These are phyloP conservation scores for Scheffersomyces ergatensis DNA, from an alignment of 805 yeast species.

Conservation along the genomic window DNA sequence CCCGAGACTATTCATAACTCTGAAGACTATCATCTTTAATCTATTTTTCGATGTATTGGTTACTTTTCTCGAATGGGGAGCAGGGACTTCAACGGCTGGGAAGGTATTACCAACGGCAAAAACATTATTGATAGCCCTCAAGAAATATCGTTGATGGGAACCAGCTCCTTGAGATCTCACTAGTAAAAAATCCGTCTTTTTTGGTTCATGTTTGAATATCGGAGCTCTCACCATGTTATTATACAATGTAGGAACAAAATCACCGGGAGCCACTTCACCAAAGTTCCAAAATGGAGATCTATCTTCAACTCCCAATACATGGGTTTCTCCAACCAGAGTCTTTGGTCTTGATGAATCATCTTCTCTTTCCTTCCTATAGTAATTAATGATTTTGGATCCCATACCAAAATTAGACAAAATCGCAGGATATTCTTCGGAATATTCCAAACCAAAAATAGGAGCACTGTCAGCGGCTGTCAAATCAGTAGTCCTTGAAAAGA, in stretches of 20 bases:
- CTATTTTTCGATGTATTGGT: constrained; percentile 90
- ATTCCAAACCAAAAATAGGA: constrained; percentile 75
- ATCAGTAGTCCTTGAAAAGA: constrained; percentile 70
- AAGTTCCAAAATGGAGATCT: constrained; percentile 98
- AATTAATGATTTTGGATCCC: constrained; percentile 92
- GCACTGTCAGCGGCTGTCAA: constrained; percentile 83
- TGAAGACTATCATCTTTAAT: constrained; percentile 87
- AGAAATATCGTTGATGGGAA: constrained; percentile 62
- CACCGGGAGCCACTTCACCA: constrained; percentile 94
- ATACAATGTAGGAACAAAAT: constrained; percentile 88
- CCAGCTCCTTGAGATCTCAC: constrained; percentile 81
- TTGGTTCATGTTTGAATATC: constrained; percentile 78
- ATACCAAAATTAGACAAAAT: constrained; percentile 88
- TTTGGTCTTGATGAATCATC: constrained; percentile 88
- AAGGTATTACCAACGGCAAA: constrained; percentile 90
- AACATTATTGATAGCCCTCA: constrained; percentile 66
- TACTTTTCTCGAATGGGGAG: constrained; percentile 95
- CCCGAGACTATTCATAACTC: constrained; percentile 76
- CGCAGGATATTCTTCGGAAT: constrained; percentile 84
- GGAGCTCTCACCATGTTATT: constrained; percentile 93
- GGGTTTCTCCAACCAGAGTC: constrained; percentile 87
- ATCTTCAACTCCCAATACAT: constrained; percentile 93
- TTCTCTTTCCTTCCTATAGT: constrained; percentile 79
- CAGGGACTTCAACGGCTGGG: constrained; percentile 94
- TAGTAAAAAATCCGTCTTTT: constrained; percentile 76